Evolutionary conservation across 2,329 filamentous ascomycete species (phyloP), one percentile per base, ranked within the genome.

Genomic region (Lasiodiplodia theobromae): DNA sequence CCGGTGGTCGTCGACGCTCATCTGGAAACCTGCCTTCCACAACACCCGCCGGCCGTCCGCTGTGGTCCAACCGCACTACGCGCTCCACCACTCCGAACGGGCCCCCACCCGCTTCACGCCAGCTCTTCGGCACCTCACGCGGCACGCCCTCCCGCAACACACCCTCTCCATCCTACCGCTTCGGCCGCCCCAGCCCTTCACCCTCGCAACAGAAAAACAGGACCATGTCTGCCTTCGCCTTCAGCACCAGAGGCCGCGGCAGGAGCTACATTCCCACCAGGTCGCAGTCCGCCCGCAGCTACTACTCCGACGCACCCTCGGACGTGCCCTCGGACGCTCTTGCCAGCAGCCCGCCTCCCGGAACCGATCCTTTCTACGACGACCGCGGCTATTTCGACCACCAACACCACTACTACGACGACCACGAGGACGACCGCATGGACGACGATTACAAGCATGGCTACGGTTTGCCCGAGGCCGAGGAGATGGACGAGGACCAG

Each of bases 11-110:
- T 47, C 71, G 72, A 60, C 73, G 73, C 70, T 71, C 73, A n/a
- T 72, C 72, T 65, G 72, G 72, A 65, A 69, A 74, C 70, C 77
- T 79, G 51, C 80, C 84, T 54, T 88, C 87, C 6, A 88, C 86
- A 23, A 89, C 87, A 18, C 87, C 87, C 65, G 85, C 85, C 57
- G 87, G 86, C 51, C 83, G 81, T 69, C 86, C 87, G 1, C 86
- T 86, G 31, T 63, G 51, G 58, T 85, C 85, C 54, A 68, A 38
- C 31, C 38, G 82, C 80, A 69, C 78, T 80, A 31, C 77, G 77
- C 70, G 74, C 54, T 88, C 86, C n/a, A 87, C 87, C 66, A 88
- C 86, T 25, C 87, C 87, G 38, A 81, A 83, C 68, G 86, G 84
- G 3, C 82, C 81, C 23, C 71, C 71, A 53, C 86, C 86, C 57